Evolutionary conservation across 2,329 filamentous ascomycete species (phyloP).

Genomic region (Sarocladium strictum): DNA sequence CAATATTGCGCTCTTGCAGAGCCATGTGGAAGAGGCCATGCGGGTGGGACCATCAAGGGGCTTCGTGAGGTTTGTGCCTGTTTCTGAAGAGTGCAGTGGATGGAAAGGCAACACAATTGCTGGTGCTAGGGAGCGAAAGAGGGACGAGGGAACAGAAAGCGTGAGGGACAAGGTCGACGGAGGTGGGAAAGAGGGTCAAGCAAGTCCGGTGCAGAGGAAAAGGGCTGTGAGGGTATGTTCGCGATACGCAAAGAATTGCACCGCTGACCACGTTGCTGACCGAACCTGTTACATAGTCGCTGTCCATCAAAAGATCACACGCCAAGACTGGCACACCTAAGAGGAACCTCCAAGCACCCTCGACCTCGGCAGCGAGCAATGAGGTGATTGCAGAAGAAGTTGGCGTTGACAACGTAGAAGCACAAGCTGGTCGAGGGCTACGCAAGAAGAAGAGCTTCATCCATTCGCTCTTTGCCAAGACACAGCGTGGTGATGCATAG

Average conservation of each 20-base stretch:
- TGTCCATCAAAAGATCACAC: constrained; percentile 1
- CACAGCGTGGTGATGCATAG: background rate
- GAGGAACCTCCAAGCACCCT: background rate
- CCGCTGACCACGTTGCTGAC: background rate
- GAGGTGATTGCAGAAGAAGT: background rate
- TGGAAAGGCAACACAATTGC: constrained; percentile 43
- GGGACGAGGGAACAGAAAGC: constrained; percentile 31
- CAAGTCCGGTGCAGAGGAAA: background rate
- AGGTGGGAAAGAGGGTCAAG: background rate
- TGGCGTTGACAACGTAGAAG: background rate
- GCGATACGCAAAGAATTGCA: background rate
- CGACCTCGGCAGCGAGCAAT: background rate
- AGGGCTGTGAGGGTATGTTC: constrained; percentile 3
- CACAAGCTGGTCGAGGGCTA: constrained; percentile 14
- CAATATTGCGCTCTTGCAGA: constrained; percentile 71
- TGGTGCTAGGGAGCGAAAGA: background rate
- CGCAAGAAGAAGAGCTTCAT: constrained; percentile 42
- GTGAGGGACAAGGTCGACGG: constrained; percentile 16
- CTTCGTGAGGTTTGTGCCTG: constrained; percentile 64
- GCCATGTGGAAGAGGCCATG: constrained; percentile 66
- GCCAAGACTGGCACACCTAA: background rate
- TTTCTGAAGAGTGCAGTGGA: constrained; percentile 66
- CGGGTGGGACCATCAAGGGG: constrained; percentile 62
- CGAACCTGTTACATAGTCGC: background rate
- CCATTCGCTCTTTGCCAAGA: constrained; percentile 30